Percentiles rank a stretch among this genome's conserved stretches.
Conservation (phyloP, 1,139 yeast genomes). For the Ashbya aceris region DNA sequence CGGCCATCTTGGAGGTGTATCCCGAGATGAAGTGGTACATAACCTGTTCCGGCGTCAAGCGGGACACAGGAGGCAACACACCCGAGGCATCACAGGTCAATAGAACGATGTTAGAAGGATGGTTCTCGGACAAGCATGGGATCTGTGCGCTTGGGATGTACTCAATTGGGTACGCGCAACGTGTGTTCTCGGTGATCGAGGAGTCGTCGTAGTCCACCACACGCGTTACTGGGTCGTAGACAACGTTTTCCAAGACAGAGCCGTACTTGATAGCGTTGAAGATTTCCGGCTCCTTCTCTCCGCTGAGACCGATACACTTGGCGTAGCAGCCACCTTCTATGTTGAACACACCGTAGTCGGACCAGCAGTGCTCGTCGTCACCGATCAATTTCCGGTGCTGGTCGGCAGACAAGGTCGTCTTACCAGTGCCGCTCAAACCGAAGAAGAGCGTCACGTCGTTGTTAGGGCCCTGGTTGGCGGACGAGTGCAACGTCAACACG, state of each 20-base stretch:
- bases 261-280: conserved; percentile 93
- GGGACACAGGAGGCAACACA: conserved; percentile 94
- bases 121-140: conserved; percentile 84
- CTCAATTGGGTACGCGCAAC: conserved; percentile 98
- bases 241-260: conserved; percentile 87
- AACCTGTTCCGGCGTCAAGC: conserved; percentile 87
- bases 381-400: conserved; percentile 92
- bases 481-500: conserved; percentile 89
- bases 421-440: conserved; percentile 97
- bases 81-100: conserved; percentile 98
- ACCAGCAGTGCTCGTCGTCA: conserved; percentile 99
- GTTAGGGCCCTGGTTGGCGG: conserved; percentile 79
- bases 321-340: conserved; percentile 99
- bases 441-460: conserved; percentile 81
- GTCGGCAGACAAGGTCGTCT: conserved; percentile 95
- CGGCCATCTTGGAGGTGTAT: conserved; percentile 99
- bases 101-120: conserved; percentile 86
- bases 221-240: conserved; percentile 70
- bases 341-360: conserved; percentile 96
- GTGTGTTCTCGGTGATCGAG: conserved; percentile 87
- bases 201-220: conserved; percentile 79
- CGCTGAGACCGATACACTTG: conserved; percentile 83
- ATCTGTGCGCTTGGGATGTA: conserved; percentile 93
- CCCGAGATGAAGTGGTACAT: conserved; percentile 99
- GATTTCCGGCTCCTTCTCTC: conserved; percentile 95